Conservation (phyloP, 164 flowering plant species). For the Magnolia changhungtana region DNA sequence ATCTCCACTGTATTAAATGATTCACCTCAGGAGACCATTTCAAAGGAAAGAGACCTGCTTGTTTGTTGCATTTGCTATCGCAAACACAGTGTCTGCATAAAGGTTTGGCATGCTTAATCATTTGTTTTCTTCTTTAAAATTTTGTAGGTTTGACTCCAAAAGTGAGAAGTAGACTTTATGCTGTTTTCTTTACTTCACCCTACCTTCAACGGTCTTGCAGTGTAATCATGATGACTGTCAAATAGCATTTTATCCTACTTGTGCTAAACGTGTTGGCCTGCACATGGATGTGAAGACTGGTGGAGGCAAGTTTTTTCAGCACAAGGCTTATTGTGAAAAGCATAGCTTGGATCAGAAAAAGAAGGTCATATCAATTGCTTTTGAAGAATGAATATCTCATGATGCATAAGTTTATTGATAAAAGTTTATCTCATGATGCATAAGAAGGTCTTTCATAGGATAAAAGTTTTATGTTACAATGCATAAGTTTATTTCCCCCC, state of each 20-base stretch:
- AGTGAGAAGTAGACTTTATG: neutral
- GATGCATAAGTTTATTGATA: slow-evolving; percentile 24
- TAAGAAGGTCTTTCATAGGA: slow-evolving; percentile 3
- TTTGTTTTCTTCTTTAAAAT: neutral
- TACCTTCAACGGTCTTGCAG: slow-evolving; percentile 35
- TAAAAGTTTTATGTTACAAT: neutral
- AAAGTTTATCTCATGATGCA: neutral
- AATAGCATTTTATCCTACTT: slow-evolving; percentile 81
- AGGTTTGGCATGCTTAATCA: slow-evolving; percentile 41
- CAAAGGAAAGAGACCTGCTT: slow-evolving; percentile 40
- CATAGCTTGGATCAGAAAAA: too few relatives aligned
- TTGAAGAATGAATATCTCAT: too few relatives aligned
- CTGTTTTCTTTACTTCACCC: neutral
- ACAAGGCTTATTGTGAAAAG: too few relatives aligned
- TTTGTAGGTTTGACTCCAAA: too few relatives aligned
- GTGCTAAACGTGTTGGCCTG: too few relatives aligned
- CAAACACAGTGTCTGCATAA: slow-evolving; percentile 70
- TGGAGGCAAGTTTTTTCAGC: too few relatives aligned
- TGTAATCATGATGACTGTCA: slow-evolving; percentile 87
- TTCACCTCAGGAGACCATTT: slow-evolving; percentile 53
- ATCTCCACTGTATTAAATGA: too few relatives aligned
- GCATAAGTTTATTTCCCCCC: neutral
- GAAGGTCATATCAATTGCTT: too few relatives aligned
- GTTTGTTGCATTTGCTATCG: slow-evolving; percentile 59
- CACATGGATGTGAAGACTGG: slow-evolving; percentile 57